Conservation (phyloP, 495 filamentous ascomycete genomes). For the Stereocaulon alpinum region DNA sequence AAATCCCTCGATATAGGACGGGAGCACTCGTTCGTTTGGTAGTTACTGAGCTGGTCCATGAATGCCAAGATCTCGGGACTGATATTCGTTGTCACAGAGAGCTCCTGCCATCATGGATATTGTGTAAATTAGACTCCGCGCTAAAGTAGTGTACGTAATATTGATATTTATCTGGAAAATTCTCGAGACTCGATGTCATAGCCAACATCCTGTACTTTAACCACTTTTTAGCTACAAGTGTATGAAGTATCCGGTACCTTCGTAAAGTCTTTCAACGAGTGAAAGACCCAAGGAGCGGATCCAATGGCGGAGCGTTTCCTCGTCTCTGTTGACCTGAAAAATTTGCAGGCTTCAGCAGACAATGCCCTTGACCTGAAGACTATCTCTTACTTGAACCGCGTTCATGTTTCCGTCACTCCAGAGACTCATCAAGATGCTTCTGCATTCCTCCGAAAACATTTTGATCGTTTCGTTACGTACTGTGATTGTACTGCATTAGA, state of each 20-base stretch:
- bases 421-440: constrained; percentile 48
- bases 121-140: no score
- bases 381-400: constrained; percentile 67
- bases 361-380: constrained; percentile 53
- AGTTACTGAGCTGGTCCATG: neutral
- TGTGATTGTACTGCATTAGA: constrained; percentile 66
- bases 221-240: no score
- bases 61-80: neutral
- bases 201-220: no score
- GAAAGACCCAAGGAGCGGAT: neutral
- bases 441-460: constrained; percentile 57
- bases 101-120: neutral
- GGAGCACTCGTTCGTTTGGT: neutral
- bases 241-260: no score
- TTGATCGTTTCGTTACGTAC: constrained; percentile 55
- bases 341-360: constrained; percentile 28
- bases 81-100: neutral
- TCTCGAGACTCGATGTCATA: no score
- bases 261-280: neutral
- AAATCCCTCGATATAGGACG: neutral
- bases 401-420: constrained; percentile 56
- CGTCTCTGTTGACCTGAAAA: constrained; percentile 34
- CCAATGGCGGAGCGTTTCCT: constrained; percentile 42
- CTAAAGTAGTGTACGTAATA: no score
- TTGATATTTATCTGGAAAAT: no score